phyloP scores from a whole-genome alignment of 768 basidiomycete genomes.

The Epithele typhae region DNA sequence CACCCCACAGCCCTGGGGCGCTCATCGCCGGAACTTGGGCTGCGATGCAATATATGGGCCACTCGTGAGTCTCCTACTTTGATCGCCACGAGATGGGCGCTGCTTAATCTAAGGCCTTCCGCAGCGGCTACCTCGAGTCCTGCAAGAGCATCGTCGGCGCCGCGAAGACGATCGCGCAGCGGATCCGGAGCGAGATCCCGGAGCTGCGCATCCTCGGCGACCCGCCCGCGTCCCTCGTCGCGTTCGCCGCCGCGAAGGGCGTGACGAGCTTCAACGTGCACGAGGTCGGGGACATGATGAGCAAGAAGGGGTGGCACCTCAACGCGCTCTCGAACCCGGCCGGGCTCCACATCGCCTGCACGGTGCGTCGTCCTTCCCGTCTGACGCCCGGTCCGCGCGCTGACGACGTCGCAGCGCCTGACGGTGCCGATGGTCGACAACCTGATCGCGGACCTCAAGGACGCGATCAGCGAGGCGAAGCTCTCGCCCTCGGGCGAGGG shows the following conservation, averaged over 20 bases:
- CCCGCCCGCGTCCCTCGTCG: constrained; percentile 87
- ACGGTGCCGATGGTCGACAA: constrained; percentile 74
- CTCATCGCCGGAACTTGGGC: constrained; percentile 96
- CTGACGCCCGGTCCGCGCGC: constrained; percentile 1
- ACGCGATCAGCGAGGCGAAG: constrained; percentile 70
- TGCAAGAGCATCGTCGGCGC: constrained; percentile 79
- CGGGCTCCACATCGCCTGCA: constrained; percentile 91
- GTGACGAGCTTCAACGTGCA: constrained; percentile 57
- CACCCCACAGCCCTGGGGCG: constrained; percentile 74
- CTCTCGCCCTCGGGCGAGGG: constrained; percentile 64
- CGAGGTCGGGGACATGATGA: constrained; percentile 89
- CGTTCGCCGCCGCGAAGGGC: constrained; percentile 66
- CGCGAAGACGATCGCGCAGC: constrained; percentile 63
- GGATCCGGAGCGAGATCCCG: constrained; percentile 64
- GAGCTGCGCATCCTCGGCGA: constrained; percentile 88
- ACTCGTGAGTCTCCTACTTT: constrained; percentile 49
- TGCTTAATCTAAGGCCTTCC: too few relatives aligned
- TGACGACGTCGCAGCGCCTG: constrained; percentile 46
- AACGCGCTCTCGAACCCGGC: constrained; percentile 77
- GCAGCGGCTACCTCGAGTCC: constrained; percentile 82
- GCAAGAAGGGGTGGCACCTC: constrained; percentile 84
- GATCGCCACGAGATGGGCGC: not conserved
- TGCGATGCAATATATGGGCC: constrained; percentile 90
- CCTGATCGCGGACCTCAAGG: constrained; percentile 82
- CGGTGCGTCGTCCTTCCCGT: constrained; percentile 46